Evolutionary conservation across 306 rosid genomes (phyloP).

Genomic region (Mimosa pudica): DNA sequence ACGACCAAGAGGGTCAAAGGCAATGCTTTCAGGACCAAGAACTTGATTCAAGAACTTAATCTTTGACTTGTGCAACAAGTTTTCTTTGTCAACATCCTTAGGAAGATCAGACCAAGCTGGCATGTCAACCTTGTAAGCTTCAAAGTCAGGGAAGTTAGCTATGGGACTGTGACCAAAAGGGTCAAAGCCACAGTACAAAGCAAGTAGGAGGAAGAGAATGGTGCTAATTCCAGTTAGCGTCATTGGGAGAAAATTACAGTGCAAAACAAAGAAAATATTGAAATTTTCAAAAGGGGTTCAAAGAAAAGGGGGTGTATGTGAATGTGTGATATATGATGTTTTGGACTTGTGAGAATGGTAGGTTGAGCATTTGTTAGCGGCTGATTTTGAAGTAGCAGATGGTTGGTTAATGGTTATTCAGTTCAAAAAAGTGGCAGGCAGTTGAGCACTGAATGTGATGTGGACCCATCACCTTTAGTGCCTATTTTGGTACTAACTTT

Average conservation of each 20-base stretch:
- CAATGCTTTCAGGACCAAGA: slow-evolving; percentile 90
- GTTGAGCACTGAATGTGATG: too few relatives aligned
- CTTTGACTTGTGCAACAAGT: slow-evolving; percentile 76
- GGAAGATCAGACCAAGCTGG: slow-evolving; percentile 71
- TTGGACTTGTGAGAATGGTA: not conserved
- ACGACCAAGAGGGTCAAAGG: slow-evolving; percentile 82
- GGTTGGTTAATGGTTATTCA: too few relatives aligned
- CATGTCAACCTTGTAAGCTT: slow-evolving; percentile 46
- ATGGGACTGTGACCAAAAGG: slow-evolving; percentile 74
- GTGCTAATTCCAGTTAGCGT: slow-evolving; percentile 36
- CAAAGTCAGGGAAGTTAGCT: slow-evolving; percentile 63
- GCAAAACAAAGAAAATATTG: not conserved
- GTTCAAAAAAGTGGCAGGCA: too few relatives aligned
- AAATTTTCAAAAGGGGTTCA: not conserved
- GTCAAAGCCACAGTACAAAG: slow-evolving; percentile 79
- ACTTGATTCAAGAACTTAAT: slow-evolving; percentile 71
- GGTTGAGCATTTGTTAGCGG: not conserved
- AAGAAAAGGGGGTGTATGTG: not conserved
- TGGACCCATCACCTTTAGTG: too few relatives aligned
- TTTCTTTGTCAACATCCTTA: slow-evolving; percentile 50
- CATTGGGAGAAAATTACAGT: slow-evolving; percentile 31
- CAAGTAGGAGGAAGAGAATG: slow-evolving; percentile 44
- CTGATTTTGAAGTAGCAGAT: not conserved
- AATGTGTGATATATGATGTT: not conserved
- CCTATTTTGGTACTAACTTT: too few relatives aligned